Evolutionary conservation across 352 stramenopile species (phyloP).

Genomic region (Achlya hypogyna): DNA sequence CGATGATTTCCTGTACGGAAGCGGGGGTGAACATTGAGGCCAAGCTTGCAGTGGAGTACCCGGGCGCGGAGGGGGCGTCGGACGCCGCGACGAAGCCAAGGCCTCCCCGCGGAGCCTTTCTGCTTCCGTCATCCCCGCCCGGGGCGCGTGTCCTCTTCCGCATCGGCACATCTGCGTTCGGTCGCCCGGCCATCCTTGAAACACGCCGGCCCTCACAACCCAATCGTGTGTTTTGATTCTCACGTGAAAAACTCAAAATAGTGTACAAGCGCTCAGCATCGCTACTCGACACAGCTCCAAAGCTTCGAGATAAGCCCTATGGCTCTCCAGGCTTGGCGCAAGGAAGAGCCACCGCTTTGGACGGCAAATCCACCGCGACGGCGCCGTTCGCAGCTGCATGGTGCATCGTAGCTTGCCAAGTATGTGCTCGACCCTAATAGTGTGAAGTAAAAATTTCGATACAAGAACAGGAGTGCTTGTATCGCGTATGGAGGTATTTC

Average conservation of each 20-base stretch:
- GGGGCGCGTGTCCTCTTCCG: background rate
- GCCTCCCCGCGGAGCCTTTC: background rate
- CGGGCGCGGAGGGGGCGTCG: background rate
- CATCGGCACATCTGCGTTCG: background rate
- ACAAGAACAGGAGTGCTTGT: background rate
- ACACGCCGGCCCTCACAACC: background rate
- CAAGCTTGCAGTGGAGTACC: slow-evolving; percentile 1
- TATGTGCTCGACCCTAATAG: no score
- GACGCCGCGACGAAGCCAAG: background rate
- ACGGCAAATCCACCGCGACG: no score
- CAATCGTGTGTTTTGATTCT: background rate
- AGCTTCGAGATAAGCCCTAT: no score
- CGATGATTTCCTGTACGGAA: background rate
- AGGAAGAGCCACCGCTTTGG: no score
- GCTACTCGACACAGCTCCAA: no score
- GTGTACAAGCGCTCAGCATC: no score
- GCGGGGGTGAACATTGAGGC: background rate
- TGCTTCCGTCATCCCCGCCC: background rate
- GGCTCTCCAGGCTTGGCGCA: no score
- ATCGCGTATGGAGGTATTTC: slow-evolving; percentile 10
- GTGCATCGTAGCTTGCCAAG: no score
- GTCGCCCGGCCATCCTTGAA: background rate
- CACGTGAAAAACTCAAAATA: no score
- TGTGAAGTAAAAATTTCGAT: background rate
- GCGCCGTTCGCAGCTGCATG: no score